Evolutionary conservation across 306 rosid genomes (phyloP).

Genomic region (Mucuna pruriens): DNA sequence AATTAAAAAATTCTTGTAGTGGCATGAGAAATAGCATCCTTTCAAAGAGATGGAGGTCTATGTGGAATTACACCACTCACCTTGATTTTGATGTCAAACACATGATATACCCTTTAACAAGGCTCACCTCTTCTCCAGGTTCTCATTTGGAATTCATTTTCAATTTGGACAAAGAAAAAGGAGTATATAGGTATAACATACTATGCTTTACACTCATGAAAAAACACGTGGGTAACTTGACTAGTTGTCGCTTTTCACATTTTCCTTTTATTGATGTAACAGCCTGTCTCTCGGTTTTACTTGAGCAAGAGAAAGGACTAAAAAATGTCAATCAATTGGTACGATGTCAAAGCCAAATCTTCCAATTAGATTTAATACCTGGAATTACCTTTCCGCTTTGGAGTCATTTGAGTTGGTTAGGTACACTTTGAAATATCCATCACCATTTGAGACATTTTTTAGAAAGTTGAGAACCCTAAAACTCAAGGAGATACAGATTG

Average conservation of each 20-base stretch:
- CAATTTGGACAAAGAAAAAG: no score
- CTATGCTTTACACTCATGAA: background rate
- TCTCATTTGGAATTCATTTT: background rate
- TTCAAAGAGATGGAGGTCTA: background rate
- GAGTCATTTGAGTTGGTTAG: background rate
- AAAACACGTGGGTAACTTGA: background rate
- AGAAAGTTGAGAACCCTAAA: background rate
- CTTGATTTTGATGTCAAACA: background rate
- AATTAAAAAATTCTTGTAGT: no score
- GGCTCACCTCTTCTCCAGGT: background rate
- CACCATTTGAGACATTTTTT: background rate
- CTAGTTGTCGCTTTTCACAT: background rate
- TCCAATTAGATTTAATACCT: no score
- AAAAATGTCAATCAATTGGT: background rate
- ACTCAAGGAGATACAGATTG: background rate
- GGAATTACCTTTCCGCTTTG: background rate
- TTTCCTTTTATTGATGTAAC: background rate
- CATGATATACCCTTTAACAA: background rate
- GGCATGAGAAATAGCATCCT: conserved; percentile 7
- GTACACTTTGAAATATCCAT: background rate
- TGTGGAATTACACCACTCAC: background rate
- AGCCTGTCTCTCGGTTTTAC: background rate
- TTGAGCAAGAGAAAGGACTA: background rate
- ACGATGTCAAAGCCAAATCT: background rate
- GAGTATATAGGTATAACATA: background rate